Evolutionary conservation across 2,329 filamentous ascomycete genomes (phyloP), one percentile per base, ranked within the genome.

Genomic region (Neofusicoccum ribis): DNA sequence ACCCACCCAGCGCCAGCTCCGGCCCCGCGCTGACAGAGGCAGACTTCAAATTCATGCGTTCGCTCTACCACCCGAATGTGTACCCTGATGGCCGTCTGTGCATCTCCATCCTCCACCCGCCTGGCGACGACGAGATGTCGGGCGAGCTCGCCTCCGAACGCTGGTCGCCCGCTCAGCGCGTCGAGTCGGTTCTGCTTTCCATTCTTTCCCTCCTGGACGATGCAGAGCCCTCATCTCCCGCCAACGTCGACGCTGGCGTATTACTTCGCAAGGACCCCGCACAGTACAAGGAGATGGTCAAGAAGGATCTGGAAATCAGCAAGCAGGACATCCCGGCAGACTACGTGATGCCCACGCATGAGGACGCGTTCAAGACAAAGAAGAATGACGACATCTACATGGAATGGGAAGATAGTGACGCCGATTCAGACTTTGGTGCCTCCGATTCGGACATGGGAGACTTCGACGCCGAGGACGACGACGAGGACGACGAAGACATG

Each of bases 71-170:
- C 77, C 94, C 94, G 3, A 99, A 99, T 77, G 89, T 99, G 73
- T 98, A 98, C 80, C 81, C 88, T 5, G 91, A 97, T 76, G 94
- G 94, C 72, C 89, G 89, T 70, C 86, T 98, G 50, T 98, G 95
- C 82, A 98, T 99, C 76, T 97, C 93, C 51, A 99, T 99, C 72
- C 88, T 99, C 11, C 94, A 99, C 78, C 86, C 88, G 17, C 93
- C 95, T 0, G 95, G 95, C 69, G 92, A 97, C 67, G 94, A 98
- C 74, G 87, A 91, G 70, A 94, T 93, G 83, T 97, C 93, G 0
- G 95, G 95, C 67, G 94, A 98, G 79, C 80, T 86, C 44, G 94
- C 95, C 6, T 90, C 89, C 66, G 95, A 98, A 80, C 91, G 94
- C 65, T 99, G 94, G 94, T 93, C 92, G 5, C 93, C 95, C 1